Base-by-base conservation (phyloP, 257 asterid species). In the Henckelia pumila region DNA sequence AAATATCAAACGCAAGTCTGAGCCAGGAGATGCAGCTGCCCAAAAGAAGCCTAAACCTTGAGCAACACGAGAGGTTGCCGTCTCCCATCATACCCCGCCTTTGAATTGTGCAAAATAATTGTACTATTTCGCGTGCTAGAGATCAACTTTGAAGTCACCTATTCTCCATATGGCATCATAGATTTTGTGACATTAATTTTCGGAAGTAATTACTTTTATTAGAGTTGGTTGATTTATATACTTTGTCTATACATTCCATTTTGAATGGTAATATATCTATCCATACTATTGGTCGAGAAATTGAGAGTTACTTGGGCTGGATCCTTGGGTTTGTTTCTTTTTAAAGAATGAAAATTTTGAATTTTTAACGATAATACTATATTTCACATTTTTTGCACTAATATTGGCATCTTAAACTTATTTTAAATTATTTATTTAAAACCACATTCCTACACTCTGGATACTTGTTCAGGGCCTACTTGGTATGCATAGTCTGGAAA, bases 1-100 rank as follows among this genome's bases (percentile, higher is more conserved):
- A 74, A 95, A 95, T 23, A 84, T 89, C 78, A 90, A 85, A 76
- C 96, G 96, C 70, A 85, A 85, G 84, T 20, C 83, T 4, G 97
- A 80, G 68, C 47, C 76, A 59, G 91, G 81, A 68, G 87, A 79
- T 57, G 30, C 60, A 1, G 69, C 68, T 35, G 73, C 88, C 22
- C 84, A 70, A 56, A 87, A 89, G 91, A 92, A 85, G 86, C 86
- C 85, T 23, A 87, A 73, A 79, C 76, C 73, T 77, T 86, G 82
- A 89, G 29, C 5, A 20, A 32, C 2, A 33, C n/a, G 1, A 40
- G 53, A 14, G 55, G 55, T 47, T 16, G 21, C 20, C 55, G 17
- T 1, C n/a, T n/a, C n/a, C n/a, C 14, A 30, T 30, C 52, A 40
- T 40, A 19, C 19, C 19, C 5, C 0, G 52, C 19, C 52, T 40